Evolutionary conservation across 2,329 filamentous ascomycete genomes (phyloP).

Genomic region (Calonectria hongkongensis): DNA sequence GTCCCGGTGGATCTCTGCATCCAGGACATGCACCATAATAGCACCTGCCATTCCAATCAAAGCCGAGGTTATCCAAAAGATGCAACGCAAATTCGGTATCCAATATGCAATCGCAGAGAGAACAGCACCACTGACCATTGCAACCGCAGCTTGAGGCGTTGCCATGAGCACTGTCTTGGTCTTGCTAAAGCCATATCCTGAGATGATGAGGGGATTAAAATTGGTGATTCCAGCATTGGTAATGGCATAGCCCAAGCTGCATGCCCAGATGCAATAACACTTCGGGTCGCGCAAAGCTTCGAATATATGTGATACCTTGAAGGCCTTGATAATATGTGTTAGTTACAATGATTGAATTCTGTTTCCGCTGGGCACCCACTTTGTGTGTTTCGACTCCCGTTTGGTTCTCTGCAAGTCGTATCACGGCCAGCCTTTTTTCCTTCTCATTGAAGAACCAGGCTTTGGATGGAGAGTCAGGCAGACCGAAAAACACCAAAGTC

Average conservation of each 20-base stretch:
- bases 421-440: slow-evolving; percentile 43
- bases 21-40: slow-evolving; percentile 52
- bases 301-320: slow-evolving; percentile 42
- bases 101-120: slow-evolving; percentile 54
- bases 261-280: slow-evolving; percentile 52
- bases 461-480: slow-evolving; percentile 47
- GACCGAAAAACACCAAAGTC: slow-evolving; percentile 38
- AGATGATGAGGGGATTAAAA: slow-evolving; percentile 75
- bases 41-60: slow-evolving; percentile 52
- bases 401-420: slow-evolving; percentile 28
- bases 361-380: neutral
- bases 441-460: slow-evolving; percentile 50
- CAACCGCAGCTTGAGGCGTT: slow-evolving; percentile 58
- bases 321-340: slow-evolving; percentile 20
- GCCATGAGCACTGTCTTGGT: slow-evolving; percentile 56
- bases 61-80: slow-evolving; percentile 55
- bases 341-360: neutral
- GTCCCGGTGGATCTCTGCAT: slow-evolving; percentile 43
- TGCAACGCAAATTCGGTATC: slow-evolving; percentile 55
- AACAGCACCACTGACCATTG: slow-evolving; percentile 51
- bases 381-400: slow-evolving; percentile 34
- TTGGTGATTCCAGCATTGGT: slow-evolving; percentile 82
- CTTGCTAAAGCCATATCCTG: slow-evolving; percentile 66
- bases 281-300: slow-evolving; percentile 48
- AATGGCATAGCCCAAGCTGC: slow-evolving; percentile 76